These are phyloP conservation scores for Yamadazyma phyllophila DNA, from an alignment of 805 yeast genomes.

Conservation along the genomic window DNA sequence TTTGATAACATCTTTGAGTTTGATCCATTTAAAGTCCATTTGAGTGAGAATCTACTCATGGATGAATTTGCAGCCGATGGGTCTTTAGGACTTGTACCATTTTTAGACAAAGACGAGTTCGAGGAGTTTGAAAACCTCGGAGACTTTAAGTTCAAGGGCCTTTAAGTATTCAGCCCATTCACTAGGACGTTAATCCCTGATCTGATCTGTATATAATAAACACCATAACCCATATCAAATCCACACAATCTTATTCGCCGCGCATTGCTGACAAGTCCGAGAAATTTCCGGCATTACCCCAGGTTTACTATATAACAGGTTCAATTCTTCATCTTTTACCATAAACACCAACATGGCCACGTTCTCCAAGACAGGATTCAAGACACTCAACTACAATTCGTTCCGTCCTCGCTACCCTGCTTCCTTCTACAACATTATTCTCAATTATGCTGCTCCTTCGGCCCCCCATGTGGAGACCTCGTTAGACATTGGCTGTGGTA, in stretches of 20 bases:
- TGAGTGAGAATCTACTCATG: slow-evolving; percentile 26
- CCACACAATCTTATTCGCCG: neutral
- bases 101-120: slow-evolving; percentile 30
- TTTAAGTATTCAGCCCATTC: too few relatives aligned
- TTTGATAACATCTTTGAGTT: slow-evolving; percentile 28
- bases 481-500: slow-evolving; percentile 51
- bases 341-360: slow-evolving; percentile 25
- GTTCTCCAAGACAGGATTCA: slow-evolving; percentile 31
- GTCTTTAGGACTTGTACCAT: slow-evolving; percentile 70
- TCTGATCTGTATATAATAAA: neutral
- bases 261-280: slow-evolving; percentile 1
- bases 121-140: slow-evolving; percentile 3
- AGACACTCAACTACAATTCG: slow-evolving; percentile 32
- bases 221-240: neutral
- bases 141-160: neutral
- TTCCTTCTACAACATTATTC: slow-evolving; percentile 31
- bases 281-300: slow-evolving; percentile 1
- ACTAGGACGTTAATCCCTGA: neutral
- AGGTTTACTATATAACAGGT: too few relatives aligned
- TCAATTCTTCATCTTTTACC: neutral
- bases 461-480: slow-evolving; percentile 20
- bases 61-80: slow-evolving; percentile 79
- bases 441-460: slow-evolving; percentile 18
- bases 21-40: slow-evolving; percentile 37
- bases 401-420: slow-evolving; percentile 44